These are phyloP conservation scores for Coemansia sp. DNA, from an alignment of 192 early-diverging fungal genomes.

Conservation along the genomic window DNA sequence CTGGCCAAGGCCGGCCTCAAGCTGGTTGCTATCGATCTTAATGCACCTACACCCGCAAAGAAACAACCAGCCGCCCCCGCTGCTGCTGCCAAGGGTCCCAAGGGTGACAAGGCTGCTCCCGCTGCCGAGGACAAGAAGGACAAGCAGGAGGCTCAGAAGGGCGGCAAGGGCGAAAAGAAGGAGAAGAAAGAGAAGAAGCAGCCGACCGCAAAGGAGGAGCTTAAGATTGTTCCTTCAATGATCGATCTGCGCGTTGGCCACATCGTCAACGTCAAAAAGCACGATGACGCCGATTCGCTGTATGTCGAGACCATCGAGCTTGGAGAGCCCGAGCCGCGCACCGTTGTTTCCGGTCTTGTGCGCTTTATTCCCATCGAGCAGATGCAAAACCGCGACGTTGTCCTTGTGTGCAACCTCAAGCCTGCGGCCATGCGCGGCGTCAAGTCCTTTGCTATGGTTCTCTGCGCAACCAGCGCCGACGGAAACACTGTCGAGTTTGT, in stretches of 20 bases:
- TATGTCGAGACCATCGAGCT: conserved; percentile 96
- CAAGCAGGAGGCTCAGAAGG: conserved; percentile 25
- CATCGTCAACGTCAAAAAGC: conserved; percentile 78
- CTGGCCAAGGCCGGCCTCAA: conserved; percentile 52
- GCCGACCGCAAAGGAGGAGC: conserved; percentile 42
- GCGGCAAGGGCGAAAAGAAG: conserved; percentile 29
- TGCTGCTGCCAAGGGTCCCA: conserved; percentile 29
- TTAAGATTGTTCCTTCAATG: conserved; percentile 68
- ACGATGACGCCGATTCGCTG: conserved; percentile 94
- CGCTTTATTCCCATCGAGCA: conserved; percentile 88
- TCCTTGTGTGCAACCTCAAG: conserved; percentile 92
- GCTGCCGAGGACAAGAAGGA: conserved; percentile 26
- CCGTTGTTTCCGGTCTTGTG: conserved; percentile 90
- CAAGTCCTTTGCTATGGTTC: conserved; percentile 94
- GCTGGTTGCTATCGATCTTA: conserved; percentile 57
- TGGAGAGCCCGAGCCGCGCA: conserved; percentile 81
- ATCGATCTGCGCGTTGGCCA: conserved; percentile 93
- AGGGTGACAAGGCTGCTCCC: conserved; percentile 12
- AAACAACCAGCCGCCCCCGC: conserved; percentile 48
- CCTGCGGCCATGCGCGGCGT: conserved; percentile 92
- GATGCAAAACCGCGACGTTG: conserved; percentile 71
- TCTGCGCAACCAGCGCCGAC: conserved; percentile 82
- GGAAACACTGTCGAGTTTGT: conserved; percentile 91
- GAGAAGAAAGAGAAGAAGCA: conserved; percentile 62
- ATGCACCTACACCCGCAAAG: conserved; percentile 54